phyloP scores from a whole-genome alignment of 371 early-diverging fungal species.

The Haplosporangium sp. region DNA sequence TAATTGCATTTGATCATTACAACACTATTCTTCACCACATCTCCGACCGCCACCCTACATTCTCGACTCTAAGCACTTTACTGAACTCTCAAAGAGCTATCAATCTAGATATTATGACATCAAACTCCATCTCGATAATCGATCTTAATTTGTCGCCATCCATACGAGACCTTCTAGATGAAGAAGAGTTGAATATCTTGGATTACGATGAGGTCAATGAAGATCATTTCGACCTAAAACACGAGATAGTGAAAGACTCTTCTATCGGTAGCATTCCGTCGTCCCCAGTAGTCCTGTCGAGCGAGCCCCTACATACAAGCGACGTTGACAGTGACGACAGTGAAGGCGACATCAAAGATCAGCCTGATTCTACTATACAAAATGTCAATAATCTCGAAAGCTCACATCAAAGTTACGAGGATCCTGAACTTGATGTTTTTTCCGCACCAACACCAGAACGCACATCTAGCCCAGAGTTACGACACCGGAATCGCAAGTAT shows the following conservation, averaged over 20 bases:
- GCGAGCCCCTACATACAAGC: neutral
- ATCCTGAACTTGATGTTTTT: too few relatives aligned
- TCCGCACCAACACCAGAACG: too few relatives aligned
- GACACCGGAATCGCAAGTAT: too few relatives aligned
- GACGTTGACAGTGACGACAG: neutral
- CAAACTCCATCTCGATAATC: neutral
- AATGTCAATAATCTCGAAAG: neutral
- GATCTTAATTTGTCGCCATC: slow-evolving; percentile 1
- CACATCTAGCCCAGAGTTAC: too few relatives aligned
- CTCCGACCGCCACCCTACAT: too few relatives aligned
- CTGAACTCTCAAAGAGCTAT: too few relatives aligned
- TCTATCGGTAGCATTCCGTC: neutral
- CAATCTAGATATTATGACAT: neutral
- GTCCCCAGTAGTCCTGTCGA: neutral
- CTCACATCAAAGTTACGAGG: too few relatives aligned
- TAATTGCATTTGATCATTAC: too few relatives aligned
- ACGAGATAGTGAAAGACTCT: neutral
- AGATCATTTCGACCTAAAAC: neutral
- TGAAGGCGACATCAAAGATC: neutral
- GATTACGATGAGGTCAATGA: neutral
- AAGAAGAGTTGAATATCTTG: neutral
- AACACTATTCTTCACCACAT: too few relatives aligned
- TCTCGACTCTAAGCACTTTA: neutral
- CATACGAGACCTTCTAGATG: neutral
- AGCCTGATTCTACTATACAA: neutral